phyloP scores from a whole-genome alignment of 768 basidiomycete genomes.

The Neoboletus magnificus region DNA sequence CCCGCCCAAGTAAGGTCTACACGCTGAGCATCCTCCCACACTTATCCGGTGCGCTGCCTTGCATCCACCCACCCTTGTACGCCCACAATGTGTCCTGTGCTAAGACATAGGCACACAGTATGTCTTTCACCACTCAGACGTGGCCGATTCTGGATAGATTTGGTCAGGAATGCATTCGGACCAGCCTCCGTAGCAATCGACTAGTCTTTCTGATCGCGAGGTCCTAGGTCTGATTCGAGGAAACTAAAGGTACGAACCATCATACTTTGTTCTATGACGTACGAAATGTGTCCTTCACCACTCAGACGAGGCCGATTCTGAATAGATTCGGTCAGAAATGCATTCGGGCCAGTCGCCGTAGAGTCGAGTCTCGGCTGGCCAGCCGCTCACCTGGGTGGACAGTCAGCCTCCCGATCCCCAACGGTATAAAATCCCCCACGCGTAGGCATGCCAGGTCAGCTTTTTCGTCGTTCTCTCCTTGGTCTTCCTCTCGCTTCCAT shows the following conservation, averaged over 20 bases:
- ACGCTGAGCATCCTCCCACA: background rate
- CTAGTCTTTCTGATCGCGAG: background rate
- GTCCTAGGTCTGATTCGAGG: background rate
- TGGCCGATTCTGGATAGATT: background rate
- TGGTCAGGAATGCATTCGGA: background rate
- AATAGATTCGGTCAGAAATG: background rate
- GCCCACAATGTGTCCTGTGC: constrained; percentile 8
- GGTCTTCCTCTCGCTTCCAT: background rate
- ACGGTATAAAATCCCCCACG: background rate
- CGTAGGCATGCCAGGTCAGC: background rate
- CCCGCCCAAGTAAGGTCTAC: background rate
- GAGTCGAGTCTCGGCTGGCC: background rate
- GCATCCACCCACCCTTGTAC: background rate
- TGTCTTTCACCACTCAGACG: background rate
- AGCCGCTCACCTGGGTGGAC: background rate
- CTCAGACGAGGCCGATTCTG: background rate
- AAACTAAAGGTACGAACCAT: background rate
- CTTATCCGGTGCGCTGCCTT: background rate
- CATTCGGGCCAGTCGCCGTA: background rate
- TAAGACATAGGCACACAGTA: too few relatives aligned
- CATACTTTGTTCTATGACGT: background rate
- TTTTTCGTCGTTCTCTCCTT: background rate
- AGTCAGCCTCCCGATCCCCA: background rate
- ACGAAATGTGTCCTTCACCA: background rate
- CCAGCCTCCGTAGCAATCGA: background rate